A percentile compares a stretch with the other conserved stretches of the same genome.
Conservation (phyloP, 2,329 filamentous ascomycete species). For the Intubia oerlemansii region DNA sequence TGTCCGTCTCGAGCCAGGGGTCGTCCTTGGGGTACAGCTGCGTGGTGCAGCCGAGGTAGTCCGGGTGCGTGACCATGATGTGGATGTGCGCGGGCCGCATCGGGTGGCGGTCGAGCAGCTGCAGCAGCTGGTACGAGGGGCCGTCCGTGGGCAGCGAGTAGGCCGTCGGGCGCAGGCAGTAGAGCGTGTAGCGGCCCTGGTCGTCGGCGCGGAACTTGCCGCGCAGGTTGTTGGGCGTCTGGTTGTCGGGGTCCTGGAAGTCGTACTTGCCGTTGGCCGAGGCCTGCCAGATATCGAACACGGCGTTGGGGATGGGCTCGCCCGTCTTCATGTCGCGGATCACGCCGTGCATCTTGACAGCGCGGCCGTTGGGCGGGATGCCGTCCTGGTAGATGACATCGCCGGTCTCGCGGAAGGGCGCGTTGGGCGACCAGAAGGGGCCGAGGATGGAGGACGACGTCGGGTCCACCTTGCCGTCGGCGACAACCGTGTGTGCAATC, state of each 20-base stretch:
- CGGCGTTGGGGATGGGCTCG: constrained; percentile 39
- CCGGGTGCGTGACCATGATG: constrained; percentile 28
- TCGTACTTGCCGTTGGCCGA: constrained; percentile 49
- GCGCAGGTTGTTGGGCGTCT: constrained; percentile 40
- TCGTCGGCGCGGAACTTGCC: constrained; percentile 42
- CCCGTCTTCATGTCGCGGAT: constrained; percentile 35
- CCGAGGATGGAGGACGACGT: constrained; percentile 67
- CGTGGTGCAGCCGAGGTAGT: constrained; percentile 40
- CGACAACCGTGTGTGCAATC: constrained; percentile 47
- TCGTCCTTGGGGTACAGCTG: constrained; percentile 44
- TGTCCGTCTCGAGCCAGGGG: constrained; percentile 26
- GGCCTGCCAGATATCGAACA: constrained; percentile 58
- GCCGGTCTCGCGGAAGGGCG: constrained; percentile 49
- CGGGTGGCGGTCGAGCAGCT: constrained; percentile 31
- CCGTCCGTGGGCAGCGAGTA: constrained; percentile 22
- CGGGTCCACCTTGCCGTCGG: constrained; percentile 23
- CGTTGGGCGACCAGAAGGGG: constrained; percentile 61
- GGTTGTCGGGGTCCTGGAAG: constrained; percentile 45
- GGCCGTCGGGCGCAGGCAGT: constrained; percentile 31
- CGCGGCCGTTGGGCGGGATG: constrained; percentile 20
- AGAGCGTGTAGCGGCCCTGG: constrained; percentile 38
- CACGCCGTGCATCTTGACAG: constrained; percentile 35
- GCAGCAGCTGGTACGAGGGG: constrained; percentile 28
- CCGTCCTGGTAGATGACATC: constrained; percentile 36
- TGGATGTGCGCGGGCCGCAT: constrained; percentile 39